A percentile compares a stretch with the other conserved stretches of the same genome.
Evolutionary conservation across 108 stramenopile genomes (phyloP).

Genomic region (Parietichytrium sp.): DNA sequence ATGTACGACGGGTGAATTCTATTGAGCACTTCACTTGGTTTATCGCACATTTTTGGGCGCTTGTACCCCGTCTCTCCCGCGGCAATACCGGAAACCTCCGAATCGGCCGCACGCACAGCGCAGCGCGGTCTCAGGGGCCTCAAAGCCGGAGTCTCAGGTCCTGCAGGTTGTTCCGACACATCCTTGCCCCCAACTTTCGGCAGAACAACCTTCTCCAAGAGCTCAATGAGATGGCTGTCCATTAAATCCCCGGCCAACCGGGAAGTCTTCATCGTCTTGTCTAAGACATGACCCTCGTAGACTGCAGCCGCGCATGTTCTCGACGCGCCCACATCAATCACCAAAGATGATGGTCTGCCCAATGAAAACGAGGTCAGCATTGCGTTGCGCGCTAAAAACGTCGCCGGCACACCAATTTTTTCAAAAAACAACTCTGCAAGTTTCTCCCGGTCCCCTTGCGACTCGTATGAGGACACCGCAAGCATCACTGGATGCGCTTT

Average conservation of each 20-base stretch:
- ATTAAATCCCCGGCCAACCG: constrained; percentile 27
- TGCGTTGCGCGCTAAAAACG: not conserved
- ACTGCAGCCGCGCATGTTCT: not conserved
- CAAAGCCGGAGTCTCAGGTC: no score
- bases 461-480: constrained; percentile 37
- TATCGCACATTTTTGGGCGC: no score
- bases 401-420: not conserved
- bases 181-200: no score
- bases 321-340: not conserved
- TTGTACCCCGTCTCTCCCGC: no score
- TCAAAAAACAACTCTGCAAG: not conserved
- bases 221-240: not conserved
- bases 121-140: no score
- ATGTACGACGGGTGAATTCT: not conserved
- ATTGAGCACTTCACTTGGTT: not conserved
- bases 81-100: no score
- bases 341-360: not conserved
- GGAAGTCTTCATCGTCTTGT: not conserved
- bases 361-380: not conserved
- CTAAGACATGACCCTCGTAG: not conserved
- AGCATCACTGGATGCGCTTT: constrained; percentile 56
- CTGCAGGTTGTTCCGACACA: no score
- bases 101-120: no score
- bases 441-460: not conserved
- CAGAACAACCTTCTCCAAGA: not conserved